phyloP scores from a whole-genome alignment of 2,329 filamentous ascomycete genomes.

The Cladosporium sp. region DNA sequence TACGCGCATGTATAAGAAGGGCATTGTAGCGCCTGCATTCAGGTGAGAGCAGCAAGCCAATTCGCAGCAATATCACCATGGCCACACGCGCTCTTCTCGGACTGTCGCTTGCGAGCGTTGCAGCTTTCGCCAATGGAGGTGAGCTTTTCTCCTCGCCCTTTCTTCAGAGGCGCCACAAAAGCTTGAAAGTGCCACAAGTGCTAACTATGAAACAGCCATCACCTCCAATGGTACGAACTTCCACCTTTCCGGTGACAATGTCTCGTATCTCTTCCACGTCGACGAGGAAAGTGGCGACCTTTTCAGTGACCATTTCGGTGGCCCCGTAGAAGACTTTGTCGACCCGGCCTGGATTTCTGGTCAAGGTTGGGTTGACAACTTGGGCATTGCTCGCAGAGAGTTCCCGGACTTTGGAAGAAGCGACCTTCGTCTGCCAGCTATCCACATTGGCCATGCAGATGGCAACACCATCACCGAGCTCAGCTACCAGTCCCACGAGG shows the following conservation, averaged over 20 bases:
- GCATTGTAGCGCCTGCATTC: neutral
- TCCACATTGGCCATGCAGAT: slow-evolving; percentile 55
- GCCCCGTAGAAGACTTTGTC: slow-evolving; percentile 49
- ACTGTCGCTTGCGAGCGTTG: slow-evolving; percentile 6
- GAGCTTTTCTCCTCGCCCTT: neutral
- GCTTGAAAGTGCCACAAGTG: slow-evolving; percentile 4
- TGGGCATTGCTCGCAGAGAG: slow-evolving; percentile 53
- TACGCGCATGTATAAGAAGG: slow-evolving; percentile 6
- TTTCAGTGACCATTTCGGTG: slow-evolving; percentile 58
- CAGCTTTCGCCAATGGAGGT: slow-evolving; percentile 6
- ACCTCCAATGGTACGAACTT: slow-evolving; percentile 53
- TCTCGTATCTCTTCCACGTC: slow-evolving; percentile 62
- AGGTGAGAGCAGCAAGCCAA: neutral
- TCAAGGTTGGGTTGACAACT: slow-evolving; percentile 51
- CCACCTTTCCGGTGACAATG: slow-evolving; percentile 50
- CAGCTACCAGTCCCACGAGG: slow-evolving; percentile 53
- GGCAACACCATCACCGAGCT: slow-evolving; percentile 58
- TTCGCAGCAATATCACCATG: neutral
- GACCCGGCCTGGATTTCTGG: slow-evolving; percentile 36
- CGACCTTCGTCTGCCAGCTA: slow-evolving; percentile 58
- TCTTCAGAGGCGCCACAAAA: slow-evolving; percentile 4
- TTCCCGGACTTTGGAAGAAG: slow-evolving; percentile 61
- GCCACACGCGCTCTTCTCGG: slow-evolving; percentile 7
- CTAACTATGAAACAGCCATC: slow-evolving; percentile 39
- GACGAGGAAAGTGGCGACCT: slow-evolving; percentile 53